phyloP scores from a whole-genome alignment of 768 basidiomycete species.

The Stropharia rugosoannulata region DNA sequence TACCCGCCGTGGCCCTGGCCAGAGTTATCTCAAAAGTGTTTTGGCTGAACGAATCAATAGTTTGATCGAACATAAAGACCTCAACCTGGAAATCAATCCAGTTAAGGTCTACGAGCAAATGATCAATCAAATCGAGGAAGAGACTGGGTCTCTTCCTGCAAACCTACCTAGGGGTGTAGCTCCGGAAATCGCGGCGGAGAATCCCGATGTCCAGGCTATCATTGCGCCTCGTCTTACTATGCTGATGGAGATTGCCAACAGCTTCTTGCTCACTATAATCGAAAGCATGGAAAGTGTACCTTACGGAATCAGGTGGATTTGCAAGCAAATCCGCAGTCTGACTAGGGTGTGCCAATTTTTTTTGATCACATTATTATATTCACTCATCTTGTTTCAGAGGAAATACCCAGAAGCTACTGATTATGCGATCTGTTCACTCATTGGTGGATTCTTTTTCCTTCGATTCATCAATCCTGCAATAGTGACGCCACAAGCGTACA shows the following conservation, averaged over 20 bases:
- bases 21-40: constrained; percentile 97
- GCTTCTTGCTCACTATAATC: constrained; percentile 95
- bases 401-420: constrained; percentile 99
- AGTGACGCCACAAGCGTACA: constrained; percentile 98
- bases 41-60: constrained; percentile 98
- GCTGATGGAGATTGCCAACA: constrained; percentile 99
- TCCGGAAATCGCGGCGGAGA: constrained; percentile 92
- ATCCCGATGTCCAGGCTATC: constrained; percentile 95
- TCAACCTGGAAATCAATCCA: constrained; percentile 98
- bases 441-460: constrained; percentile 99
- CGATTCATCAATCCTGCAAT: constrained; percentile 99
- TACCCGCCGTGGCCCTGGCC: constrained; percentile 96
- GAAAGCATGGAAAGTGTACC: constrained; percentile 98
- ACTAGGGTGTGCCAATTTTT: constrained; percentile 68
- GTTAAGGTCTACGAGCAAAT: constrained; percentile 99
- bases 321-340: constrained; percentile 97
- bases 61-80: constrained; percentile 98
- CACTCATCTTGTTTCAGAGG: constrained; percentile 49
- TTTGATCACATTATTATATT: background rate
- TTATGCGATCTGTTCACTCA: constrained; percentile 96
- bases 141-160: constrained; percentile 87
- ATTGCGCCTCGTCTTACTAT: constrained; percentile 96
- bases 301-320: constrained; percentile 99
- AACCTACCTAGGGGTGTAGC: constrained; percentile 92
- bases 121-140: constrained; percentile 98